Conservation (phyloP, 2,329 filamentous ascomycete genomes). For the Colletotrichum caudatum region DNA sequence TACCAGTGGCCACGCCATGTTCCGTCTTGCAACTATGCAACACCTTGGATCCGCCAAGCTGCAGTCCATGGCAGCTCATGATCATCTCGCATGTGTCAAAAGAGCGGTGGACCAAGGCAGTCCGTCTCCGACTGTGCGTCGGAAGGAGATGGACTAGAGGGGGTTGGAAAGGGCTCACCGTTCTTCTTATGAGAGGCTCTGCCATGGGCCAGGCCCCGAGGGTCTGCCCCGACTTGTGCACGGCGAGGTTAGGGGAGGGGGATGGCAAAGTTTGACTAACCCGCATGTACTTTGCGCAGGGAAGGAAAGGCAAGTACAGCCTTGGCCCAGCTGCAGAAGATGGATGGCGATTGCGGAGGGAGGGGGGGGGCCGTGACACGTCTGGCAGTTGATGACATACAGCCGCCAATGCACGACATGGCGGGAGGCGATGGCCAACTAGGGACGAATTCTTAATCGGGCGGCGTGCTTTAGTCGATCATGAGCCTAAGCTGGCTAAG, state of each 20-base stretch:
- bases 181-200: conserved; percentile 29
- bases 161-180: conserved; percentile 35
- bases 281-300: conserved; percentile 32
- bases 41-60: conserved; percentile 28
- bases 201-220: conserved; percentile 33
- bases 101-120: conserved; percentile 39
- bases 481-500: conserved; percentile 11
- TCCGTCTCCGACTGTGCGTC: background rate
- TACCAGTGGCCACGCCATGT: conserved; percentile 24
- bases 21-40: conserved; percentile 20
- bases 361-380: conserved; percentile 7
- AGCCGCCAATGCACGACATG: conserved; percentile 21
- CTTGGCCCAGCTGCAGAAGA: conserved; percentile 31
- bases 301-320: conserved; percentile 41
- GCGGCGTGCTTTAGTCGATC: conserved; percentile 36
- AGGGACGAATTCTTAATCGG: conserved; percentile 34
- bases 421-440: conserved; percentile 16
- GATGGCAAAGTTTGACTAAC: conserved; percentile 25
- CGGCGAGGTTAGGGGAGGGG: conserved; percentile 5
- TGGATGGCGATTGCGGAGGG: conserved; percentile 17
- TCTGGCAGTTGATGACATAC: conserved; percentile 13
- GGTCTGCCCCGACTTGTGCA: conserved; percentile 29
- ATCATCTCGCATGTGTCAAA: conserved; percentile 36
- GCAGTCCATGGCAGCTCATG: conserved; percentile 35
- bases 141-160: conserved; percentile 4